Evolutionary conservation across 306 rosid species (phyloP).

Genomic region (Rubus parviflorus): DNA sequence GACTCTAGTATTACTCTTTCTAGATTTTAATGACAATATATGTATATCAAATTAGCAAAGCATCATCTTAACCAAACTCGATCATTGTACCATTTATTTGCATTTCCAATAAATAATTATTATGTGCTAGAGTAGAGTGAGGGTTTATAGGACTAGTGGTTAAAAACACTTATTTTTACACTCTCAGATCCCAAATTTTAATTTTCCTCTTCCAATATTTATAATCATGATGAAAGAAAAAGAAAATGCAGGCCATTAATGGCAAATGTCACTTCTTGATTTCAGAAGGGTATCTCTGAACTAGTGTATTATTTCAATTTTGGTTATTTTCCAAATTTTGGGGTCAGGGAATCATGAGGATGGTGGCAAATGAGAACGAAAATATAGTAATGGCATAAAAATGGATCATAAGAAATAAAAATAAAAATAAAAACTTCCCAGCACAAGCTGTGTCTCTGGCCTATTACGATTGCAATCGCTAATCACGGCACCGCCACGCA

Average conservation of each 20-base stretch:
- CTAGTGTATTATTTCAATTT: background rate
- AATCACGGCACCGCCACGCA: slow-evolving; percentile 11
- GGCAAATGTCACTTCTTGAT: slow-evolving; percentile 1
- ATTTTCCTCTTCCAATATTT: background rate
- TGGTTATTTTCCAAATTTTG: background rate
- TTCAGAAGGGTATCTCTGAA: background rate
- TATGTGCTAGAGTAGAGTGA: background rate
- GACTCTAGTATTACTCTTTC: background rate
- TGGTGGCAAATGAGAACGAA: background rate
- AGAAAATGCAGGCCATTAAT: slow-evolving; percentile 3
- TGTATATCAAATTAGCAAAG: background rate
- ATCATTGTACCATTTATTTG: background rate
- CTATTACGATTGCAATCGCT: background rate
- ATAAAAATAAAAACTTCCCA: background rate
- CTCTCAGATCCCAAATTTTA: background rate
- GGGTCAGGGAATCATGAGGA: slow-evolving; percentile 12
- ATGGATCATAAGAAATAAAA: background rate
- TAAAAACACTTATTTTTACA: too few relatives aligned
- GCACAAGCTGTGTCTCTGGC: slow-evolving; percentile 9
- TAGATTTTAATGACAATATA: background rate
- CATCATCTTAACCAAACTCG: background rate
- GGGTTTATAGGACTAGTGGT: background rate
- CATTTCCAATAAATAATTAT: background rate
- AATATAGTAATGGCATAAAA: background rate
- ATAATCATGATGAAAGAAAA: background rate